Evolutionary conservation across 768 basidiomycete genomes (phyloP), one percentile per base, ranked within the genome.

Genomic region (Dioszegia aurantiaca): DNA sequence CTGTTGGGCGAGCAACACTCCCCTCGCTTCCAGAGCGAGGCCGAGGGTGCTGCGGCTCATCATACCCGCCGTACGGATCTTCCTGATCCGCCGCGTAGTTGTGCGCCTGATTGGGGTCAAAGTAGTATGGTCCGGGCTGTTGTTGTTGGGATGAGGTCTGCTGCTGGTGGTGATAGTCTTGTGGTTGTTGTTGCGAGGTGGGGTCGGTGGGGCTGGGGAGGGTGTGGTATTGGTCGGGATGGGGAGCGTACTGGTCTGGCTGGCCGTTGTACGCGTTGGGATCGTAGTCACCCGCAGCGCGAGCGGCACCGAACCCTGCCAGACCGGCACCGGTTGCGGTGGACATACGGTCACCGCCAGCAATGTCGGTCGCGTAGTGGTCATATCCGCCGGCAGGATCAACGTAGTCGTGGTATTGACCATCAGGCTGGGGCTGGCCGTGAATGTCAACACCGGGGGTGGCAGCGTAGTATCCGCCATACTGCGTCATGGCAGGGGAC

Each of bases 341-440:
- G 4, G 67, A 69, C 31, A 48, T 30, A 28, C 72, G 59, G 40
- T 70, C 65, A 3, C 65, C 69, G 26, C 44, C 61, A 2, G 45
- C 48, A 23, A 68, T 58, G 28, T 69, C 60, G 11, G 68, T 45
- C n/a, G 70, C 72, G 51, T 73, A 76, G 10, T 64, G 67, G 44
- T 76, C 74, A 56, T 74, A 76, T 4, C 74, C 74, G 33, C 74
- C 74, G 0, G 70, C 54, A 8, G 70, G 70, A 51, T 69, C 67
- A 36, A 72, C 72, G 45, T 74, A 73, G 52, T 72, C 74, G 26
- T 58, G 58, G 58, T 76, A 76, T 26, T 62, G 59, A 5, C 67
- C 69, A 11, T 55, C 45, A 12, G 65, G 65, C 44, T 67, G 65
- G 27, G 70, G 70, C 33, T 67, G 57, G 24, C 59, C 60, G 40